Base-by-base conservation (phyloP, 129 eudicot species). In the Artemisia annua region DNA sequence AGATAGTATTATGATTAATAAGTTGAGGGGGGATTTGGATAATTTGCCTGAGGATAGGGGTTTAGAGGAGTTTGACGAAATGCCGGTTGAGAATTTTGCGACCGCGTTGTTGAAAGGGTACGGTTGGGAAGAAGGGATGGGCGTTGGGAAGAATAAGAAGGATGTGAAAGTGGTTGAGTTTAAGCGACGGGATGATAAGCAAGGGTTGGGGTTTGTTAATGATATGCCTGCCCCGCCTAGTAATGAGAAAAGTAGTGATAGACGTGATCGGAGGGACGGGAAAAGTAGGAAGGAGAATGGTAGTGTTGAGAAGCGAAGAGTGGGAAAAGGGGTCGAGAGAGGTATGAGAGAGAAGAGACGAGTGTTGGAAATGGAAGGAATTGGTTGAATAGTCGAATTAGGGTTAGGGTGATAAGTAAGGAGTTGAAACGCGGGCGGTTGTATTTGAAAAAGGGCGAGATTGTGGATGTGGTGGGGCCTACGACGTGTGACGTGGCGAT, bases 401-500 rank as follows among this genome's bases (percentile, higher is more conserved):
- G 92, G 59, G 99, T 94, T 39, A 86, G 96, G 50, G 60, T 94
- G 24, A 72, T 94, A 7, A 90, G 96, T 64, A 76, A 88, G 77
- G 65, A 79, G 73, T 64, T 94, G 19, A 88, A 94, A 81, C 86
- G 93, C 17, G 99, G 99, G 53, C 84, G 81, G 58, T 73, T 94
- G 69, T 94, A 82, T 69, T 78, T 86, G 83, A 83, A 80, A 63
- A 94, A 90, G 68, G 99, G 97, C 11, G 88, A 81, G 79, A 83
- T 95, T 55, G 87, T 88, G n/a, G 99, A 95, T 72, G 96, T 95
- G 58, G 89, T 88, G 48, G 97, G 99, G 20, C 97, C 96, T 3
- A 83, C 84, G 2, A 82, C 76, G 1, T 95, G 99, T 80, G 96
- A 95, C 73, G 71, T 95, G 28, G 74, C 82, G 1, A 88, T 95